Evolutionary conservation across 2,329 filamentous ascomycete genomes (phyloP).

Genomic region (Lachnellula occidentalis): DNA sequence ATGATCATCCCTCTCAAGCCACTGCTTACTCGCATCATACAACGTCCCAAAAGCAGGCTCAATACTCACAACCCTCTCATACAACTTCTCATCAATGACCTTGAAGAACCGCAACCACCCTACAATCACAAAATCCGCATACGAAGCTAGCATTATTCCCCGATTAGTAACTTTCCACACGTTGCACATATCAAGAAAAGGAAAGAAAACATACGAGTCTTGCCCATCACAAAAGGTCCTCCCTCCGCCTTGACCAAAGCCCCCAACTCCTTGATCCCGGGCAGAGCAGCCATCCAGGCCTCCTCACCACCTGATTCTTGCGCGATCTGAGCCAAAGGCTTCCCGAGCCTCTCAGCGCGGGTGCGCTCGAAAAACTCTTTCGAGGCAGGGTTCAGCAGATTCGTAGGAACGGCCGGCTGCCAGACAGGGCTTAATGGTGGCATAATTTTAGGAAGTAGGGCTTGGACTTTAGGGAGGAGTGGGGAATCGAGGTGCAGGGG

Average conservation of each 20-base stretch:
- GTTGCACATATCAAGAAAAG: background rate
- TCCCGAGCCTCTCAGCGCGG: slow-evolving; percentile 44
- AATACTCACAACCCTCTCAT: slow-evolving; percentile 34
- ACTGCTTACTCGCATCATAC: slow-evolving; percentile 18
- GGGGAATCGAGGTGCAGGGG: slow-evolving; percentile 52
- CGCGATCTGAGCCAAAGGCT: slow-evolving; percentile 45
- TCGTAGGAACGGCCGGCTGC: slow-evolving; percentile 43
- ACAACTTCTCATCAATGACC: slow-evolving; percentile 35
- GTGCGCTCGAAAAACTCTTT: slow-evolving; percentile 51
- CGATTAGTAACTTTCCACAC: background rate
- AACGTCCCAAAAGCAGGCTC: slow-evolving; percentile 14
- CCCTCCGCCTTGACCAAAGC: slow-evolving; percentile 37
- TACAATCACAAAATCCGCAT: slow-evolving; percentile 54
- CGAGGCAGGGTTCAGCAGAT: slow-evolving; percentile 47
- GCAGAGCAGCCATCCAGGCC: slow-evolving; percentile 43
- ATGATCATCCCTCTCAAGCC: slow-evolving; percentile 24
- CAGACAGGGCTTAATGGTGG: slow-evolving; percentile 36
- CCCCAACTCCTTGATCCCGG: slow-evolving; percentile 40
- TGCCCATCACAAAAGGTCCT: slow-evolving; percentile 58
- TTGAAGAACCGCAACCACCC: slow-evolving; percentile 42
- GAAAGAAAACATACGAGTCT: slow-evolving; percentile 29
- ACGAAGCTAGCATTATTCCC: slow-evolving; percentile 34
- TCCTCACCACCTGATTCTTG: slow-evolving; percentile 43
- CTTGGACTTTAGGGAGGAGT: slow-evolving; percentile 40
- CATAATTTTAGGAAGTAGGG: slow-evolving; percentile 33